Evolutionary conservation across 176 grass and related monocot genomes (phyloP).

Genomic region (Triticum urartu): DNA sequence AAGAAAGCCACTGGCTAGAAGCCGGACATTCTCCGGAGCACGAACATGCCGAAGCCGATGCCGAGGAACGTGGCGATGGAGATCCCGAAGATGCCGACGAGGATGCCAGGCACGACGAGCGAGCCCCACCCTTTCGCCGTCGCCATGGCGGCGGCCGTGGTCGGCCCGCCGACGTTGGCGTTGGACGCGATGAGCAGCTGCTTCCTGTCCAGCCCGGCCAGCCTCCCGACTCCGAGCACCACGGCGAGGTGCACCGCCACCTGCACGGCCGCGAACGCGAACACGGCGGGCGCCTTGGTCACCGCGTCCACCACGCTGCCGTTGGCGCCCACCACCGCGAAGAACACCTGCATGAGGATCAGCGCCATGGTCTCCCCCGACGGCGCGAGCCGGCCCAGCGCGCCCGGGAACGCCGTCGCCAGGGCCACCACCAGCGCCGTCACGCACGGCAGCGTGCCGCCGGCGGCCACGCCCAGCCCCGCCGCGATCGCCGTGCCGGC

Average conservation of each 20-base stretch:
- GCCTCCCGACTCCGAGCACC: conserved; percentile 49
- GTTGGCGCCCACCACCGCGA: conserved; percentile 74
- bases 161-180: conserved; percentile 73
- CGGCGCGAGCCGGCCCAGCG: conserved; percentile 54
- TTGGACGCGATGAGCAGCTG: conserved; percentile 75
- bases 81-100: conserved; percentile 86
- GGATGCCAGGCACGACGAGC: conserved; percentile 69
- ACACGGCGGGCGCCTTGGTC: conserved; percentile 66
- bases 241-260: conserved; percentile 69
- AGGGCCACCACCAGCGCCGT: conserved; percentile 71
- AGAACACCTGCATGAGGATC: conserved; percentile 98
- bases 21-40: conserved; percentile 49
- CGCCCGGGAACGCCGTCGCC: conserved; percentile 71
- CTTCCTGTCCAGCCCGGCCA: conserved; percentile 55
- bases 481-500: conserved; percentile 42
- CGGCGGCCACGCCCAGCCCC: conserved; percentile 41
- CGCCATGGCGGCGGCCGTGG: conserved; percentile 81
- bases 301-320: conserved; percentile 80
- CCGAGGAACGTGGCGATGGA: conserved; percentile 72
- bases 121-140: conserved; percentile 88
- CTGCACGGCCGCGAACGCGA: conserved; percentile 69
- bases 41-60: conserved; percentile 66
- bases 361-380: conserved; percentile 72
- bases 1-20: neutral
- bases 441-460: conserved; percentile 64